Percentiles rank a stretch among this genome's conserved stretches.
phyloP scores from a whole-genome alignment of 1,284 basidiomycete genomes.

The Cryptococcus deneoformans region DNA sequence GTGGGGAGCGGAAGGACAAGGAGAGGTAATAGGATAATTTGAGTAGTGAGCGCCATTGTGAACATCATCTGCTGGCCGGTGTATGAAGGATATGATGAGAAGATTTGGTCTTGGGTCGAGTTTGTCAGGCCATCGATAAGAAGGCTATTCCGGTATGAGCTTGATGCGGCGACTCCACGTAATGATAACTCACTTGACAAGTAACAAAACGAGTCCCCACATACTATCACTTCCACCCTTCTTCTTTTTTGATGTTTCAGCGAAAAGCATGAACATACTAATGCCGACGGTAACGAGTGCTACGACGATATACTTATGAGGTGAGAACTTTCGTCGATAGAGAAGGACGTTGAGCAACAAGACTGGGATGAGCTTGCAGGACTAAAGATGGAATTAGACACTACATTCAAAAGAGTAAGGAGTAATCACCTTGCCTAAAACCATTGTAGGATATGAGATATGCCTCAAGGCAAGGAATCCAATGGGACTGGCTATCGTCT shows the following conservation, averaged over 20 bases:
- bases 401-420: not conserved
- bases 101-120: slow-evolving; percentile 98
- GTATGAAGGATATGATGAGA: slow-evolving; percentile 52
- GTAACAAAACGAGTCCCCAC: slow-evolving; percentile 42
- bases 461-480: slow-evolving; percentile 92
- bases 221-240: slow-evolving; percentile 43
- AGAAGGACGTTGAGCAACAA: slow-evolving; percentile 56
- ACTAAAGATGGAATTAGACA: slow-evolving; percentile 45
- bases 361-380: slow-evolving; percentile 78
- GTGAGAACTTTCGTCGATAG: slow-evolving; percentile 84
- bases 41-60: slow-evolving; percentile 74
- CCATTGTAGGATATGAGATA: slow-evolving; percentile 98
- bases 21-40: slow-evolving; percentile 59
- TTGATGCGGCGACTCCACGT: not conserved
- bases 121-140: slow-evolving; percentile 91
- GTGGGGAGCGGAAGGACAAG: slow-evolving; percentile 52
- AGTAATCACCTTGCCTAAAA: slow-evolving; percentile 71
- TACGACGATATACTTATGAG: slow-evolving; percentile 93
- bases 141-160: slow-evolving; percentile 60
- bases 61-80: slow-evolving; percentile 99
- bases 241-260: slow-evolving; percentile 54
- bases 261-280: slow-evolving; percentile 91
- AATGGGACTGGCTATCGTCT: slow-evolving; percentile 89
- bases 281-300: slow-evolving; percentile 90
- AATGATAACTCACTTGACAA: slow-evolving; percentile 39